A percentile compares a stretch with the other conserved stretches of the same genome.
phyloP scores from a whole-genome alignment of 139 green algal species.

The Trebouxia sp. region DNA sequence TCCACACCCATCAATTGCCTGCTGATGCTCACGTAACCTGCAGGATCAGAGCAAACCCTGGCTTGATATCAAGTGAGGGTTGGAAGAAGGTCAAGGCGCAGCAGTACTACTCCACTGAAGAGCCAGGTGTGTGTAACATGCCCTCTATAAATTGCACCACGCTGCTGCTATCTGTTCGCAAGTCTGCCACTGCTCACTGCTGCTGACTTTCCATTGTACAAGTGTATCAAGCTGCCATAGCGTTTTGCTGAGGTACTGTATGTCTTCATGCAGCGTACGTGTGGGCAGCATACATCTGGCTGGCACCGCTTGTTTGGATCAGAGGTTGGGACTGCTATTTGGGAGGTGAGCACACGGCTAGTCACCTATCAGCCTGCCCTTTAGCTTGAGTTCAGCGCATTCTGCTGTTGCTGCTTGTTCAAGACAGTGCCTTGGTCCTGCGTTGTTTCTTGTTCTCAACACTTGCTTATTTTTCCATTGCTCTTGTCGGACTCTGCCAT shows the following conservation, averaged over 20 bases:
- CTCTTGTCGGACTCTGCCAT: not conserved
- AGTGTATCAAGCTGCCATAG: not conserved
- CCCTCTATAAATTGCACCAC: not conserved
- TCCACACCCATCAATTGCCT: not conserved
- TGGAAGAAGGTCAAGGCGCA: constrained; percentile 25
- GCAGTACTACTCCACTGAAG: constrained; percentile 26
- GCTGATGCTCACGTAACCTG: not conserved
- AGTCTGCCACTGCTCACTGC: not conserved
- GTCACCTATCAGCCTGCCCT: not conserved
- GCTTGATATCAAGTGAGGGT: constrained; percentile 5
- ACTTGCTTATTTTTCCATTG: not conserved
- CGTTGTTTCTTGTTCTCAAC: not conserved
- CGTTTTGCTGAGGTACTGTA: not conserved
- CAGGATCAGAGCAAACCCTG: constrained; percentile 24
- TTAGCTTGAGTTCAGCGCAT: not conserved
- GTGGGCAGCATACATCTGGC: constrained; percentile 29
- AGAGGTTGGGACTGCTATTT: constrained; percentile 34
- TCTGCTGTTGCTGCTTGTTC: not conserved
- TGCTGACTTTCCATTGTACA: too few species aligned
- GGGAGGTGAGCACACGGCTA: not conserved
- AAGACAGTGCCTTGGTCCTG: not conserved
- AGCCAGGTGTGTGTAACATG: constrained; percentile 28
- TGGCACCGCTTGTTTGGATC: constrained; percentile 29
- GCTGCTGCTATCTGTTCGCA: not conserved
- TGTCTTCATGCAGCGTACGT: constrained; percentile 24